A percentile compares a stretch with the other conserved stretches of the same genome.
phyloP scores from a whole-genome alignment of 208 protist genomes.

The Trypanosoma cruzi region DNA sequence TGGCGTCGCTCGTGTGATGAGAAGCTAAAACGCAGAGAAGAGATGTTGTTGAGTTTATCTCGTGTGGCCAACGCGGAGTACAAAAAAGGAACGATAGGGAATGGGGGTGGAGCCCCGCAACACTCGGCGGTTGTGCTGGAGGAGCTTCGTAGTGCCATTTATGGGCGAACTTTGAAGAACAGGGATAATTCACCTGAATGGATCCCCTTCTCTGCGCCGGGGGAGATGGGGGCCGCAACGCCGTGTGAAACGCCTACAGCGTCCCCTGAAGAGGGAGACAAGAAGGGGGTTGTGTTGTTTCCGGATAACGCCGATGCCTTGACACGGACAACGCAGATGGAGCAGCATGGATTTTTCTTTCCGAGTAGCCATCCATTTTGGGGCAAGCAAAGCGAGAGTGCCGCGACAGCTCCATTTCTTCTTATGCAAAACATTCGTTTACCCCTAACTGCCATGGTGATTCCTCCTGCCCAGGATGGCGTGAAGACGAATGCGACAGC shows the following conservation, averaged over 20 bases:
- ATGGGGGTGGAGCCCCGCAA: not conserved
- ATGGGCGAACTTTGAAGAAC: not conserved
- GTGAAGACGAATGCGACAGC: not conserved
- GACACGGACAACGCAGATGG: slow-evolving; percentile 14
- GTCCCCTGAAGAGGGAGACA: not conserved
- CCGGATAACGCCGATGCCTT: slow-evolving; percentile 4
- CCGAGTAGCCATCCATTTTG: slow-evolving; percentile 1
- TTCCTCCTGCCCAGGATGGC: slow-evolving; percentile 2
- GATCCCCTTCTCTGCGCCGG: not conserved
- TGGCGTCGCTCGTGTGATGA: slow-evolving; percentile 9
- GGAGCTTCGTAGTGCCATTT: slow-evolving; percentile 24
- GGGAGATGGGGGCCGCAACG: not conserved
- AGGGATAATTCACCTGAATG: slow-evolving; percentile 3
- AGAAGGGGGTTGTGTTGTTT: not conserved
- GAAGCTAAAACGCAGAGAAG: not conserved
- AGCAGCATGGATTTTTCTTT: slow-evolving; percentile 27
- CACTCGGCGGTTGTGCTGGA: slow-evolving; percentile 43
- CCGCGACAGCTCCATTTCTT: slow-evolving; percentile 1
- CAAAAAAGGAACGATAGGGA: not conserved
- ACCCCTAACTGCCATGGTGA: slow-evolving; percentile 7
- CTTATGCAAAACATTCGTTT: slow-evolving; percentile 11
- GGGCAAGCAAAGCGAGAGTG: not conserved
- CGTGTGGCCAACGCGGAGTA: slow-evolving; percentile 6
- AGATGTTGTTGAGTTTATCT: slow-evolving; percentile 14
- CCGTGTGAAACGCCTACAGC: not conserved